Evolutionary conservation across 2,329 filamentous ascomycete species (phyloP).

Genomic region (Colletotrichum filicis): DNA sequence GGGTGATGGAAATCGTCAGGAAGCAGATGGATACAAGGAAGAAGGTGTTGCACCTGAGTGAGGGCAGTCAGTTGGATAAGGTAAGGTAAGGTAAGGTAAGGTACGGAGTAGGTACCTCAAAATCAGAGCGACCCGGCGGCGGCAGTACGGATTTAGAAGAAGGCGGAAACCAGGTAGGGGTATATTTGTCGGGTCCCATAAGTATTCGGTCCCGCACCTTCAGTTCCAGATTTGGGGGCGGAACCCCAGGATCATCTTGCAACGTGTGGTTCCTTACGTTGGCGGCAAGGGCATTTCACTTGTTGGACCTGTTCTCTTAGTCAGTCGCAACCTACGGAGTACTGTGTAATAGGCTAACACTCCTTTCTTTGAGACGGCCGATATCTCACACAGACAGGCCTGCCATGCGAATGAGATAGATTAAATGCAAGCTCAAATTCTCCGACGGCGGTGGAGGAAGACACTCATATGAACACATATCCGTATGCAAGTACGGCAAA

Average conservation of each 20-base stretch:
- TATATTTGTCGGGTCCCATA: slow-evolving; percentile 9
- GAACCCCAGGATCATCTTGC: slow-evolving; percentile 13
- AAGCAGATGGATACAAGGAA: background rate
- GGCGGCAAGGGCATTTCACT: background rate
- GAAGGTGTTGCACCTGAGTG: background rate
- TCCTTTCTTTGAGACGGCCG: too few species aligned
- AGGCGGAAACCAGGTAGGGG: background rate
- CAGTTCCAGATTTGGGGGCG: slow-evolving; percentile 17
- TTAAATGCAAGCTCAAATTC: background rate
- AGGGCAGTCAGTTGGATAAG: background rate
- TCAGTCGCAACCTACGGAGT: too few species aligned
- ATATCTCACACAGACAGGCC: slow-evolving; percentile 10
- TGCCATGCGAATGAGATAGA: background rate
- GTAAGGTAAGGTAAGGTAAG: too few species aligned
- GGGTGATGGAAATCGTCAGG: background rate
- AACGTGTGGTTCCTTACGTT: slow-evolving; percentile 10
- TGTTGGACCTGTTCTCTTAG: background rate
- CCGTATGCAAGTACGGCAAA: background rate
- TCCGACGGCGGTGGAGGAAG: background rate
- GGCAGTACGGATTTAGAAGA: background rate
- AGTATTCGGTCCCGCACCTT: background rate
- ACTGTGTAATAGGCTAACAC: too few species aligned
- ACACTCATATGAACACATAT: background rate
- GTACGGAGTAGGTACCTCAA: background rate
- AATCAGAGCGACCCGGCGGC: background rate